These are phyloP conservation scores for Trichosporon sp. DNA, from an alignment of 1,284 basidiomycete genomes.

Conservation along the genomic window DNA sequence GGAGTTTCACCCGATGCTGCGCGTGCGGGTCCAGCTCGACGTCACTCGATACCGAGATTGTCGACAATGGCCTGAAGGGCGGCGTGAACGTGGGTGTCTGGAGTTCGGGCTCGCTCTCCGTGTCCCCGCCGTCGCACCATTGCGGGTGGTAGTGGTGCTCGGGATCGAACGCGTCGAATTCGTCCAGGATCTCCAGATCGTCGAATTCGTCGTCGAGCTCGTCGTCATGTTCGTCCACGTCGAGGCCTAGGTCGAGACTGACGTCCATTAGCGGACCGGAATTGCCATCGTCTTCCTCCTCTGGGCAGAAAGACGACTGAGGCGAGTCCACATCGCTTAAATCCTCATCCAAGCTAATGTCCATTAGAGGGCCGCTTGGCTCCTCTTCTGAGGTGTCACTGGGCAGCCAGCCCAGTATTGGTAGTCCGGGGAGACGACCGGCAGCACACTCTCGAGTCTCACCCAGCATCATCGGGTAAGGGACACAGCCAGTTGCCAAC, in stretches of 20 bases:
- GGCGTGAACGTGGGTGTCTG: not conserved
- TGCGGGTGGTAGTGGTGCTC: not conserved
- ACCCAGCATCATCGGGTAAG: not conserved
- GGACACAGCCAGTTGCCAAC: conserved; percentile 14
- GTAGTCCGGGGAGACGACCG: conserved; percentile 15
- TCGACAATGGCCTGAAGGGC: not conserved
- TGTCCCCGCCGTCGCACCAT: not conserved
- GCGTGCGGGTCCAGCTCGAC: not conserved
- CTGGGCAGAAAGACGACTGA: not conserved
- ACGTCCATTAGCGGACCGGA: not conserved
- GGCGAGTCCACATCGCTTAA: too few relatives aligned
- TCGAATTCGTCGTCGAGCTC: conserved; percentile 5
- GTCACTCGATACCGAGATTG: not conserved
- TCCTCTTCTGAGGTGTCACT: not conserved
- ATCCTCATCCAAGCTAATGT: not conserved
- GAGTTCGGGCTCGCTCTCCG: not conserved
- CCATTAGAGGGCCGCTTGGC: not conserved
- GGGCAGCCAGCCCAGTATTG: not conserved
- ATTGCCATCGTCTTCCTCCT: not conserved
- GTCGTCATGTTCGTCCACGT: not conserved
- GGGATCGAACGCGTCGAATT: not conserved
- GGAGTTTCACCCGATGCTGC: not conserved
- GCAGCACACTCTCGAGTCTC: not conserved
- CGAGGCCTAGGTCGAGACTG: not conserved
- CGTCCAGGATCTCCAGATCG: not conserved